Evolutionary conservation across 805 yeast species (phyloP), one percentile per base, ranked within the genome.

Genomic region (Kazachstania kunashirensis): DNA sequence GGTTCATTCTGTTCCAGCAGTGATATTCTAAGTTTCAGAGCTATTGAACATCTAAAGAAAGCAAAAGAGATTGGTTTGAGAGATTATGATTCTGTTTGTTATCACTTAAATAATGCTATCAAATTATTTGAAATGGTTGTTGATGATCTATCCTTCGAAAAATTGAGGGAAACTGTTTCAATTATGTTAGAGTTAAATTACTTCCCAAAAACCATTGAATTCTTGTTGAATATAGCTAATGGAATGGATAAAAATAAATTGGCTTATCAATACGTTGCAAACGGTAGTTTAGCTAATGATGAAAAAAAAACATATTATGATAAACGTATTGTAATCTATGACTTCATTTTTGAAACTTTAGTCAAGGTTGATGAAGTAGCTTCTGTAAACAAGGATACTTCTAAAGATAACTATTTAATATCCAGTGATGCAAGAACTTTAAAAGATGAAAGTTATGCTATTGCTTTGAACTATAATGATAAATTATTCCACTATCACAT

Each of bases 1-100:
- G 94, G 95, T 1, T 77, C 95, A 0, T 92, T 86, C 60, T 92
- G 97, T 53, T 84, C 96, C 0, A 76, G 94, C 12, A 84, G 82
- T 46, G 98, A 92, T 59, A 96, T 92, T 19, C 70, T 86, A 41
- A 84, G 92, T 11, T 92, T 88, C 67, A 82, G 89, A 59, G 97
- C 96, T 0, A 77, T 86, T 48, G 98, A 92, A 57, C 86, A 82
- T 56, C 67, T 92, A 49, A 82, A 89, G 39, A 77, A 80, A 49
- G 96, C 97, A 1, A 82, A 79, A 50, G 82, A 77, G 39, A 73
- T 77, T 42, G 84, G 84, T 2, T 59, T 66, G 18, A 73, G 73
- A 45, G 95, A 88, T 53, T 70, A 70, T 29, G 96, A 88, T 37
- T 72, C 79, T 36, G 63, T 73, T 41, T 68, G 73, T 42, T 79